Evolutionary conservation across 2,329 filamentous ascomycete species (phyloP).

Genomic region (Mycosphaerelloides madeirae): DNA sequence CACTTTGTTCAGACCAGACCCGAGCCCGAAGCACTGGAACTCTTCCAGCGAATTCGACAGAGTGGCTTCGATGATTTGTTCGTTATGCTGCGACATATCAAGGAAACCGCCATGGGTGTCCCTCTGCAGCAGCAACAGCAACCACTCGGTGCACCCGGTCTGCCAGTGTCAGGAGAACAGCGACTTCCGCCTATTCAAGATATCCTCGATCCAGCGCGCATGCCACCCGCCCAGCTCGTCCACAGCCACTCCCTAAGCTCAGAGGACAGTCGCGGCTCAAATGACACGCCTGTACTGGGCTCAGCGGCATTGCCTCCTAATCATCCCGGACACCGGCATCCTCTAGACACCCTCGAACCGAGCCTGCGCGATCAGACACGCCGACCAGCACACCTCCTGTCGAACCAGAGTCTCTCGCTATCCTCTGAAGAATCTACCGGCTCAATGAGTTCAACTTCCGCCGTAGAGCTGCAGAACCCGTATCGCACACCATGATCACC

Average conservation of each 20-base stretch:
- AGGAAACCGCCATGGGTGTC: slow-evolving; percentile 13
- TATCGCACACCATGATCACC: slow-evolving; percentile 12
- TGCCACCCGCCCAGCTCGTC: slow-evolving; percentile 9
- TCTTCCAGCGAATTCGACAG: slow-evolving; percentile 27
- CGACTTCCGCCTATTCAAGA: slow-evolving; percentile 20
- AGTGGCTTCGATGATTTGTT: slow-evolving; percentile 22
- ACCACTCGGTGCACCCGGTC: not conserved
- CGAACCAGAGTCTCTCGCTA: slow-evolving; percentile 4
- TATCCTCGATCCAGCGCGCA: slow-evolving; percentile 15
- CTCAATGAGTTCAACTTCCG: slow-evolving; percentile 16
- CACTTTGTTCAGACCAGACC: slow-evolving; percentile 24
- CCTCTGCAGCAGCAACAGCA: slow-evolving; percentile 1
- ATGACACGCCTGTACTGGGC: too few species aligned
- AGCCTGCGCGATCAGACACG: slow-evolving; percentile 7
- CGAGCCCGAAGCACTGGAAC: slow-evolving; percentile 26
- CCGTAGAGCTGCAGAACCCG: slow-evolving; percentile 13
- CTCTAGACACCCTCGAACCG: slow-evolving; percentile 12
- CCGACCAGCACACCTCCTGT: slow-evolving; percentile 1
- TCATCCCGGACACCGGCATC: slow-evolving; percentile 3
- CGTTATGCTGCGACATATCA: slow-evolving; percentile 18
- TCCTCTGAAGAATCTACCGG: slow-evolving; percentile 20
- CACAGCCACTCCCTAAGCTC: slow-evolving; percentile 21
- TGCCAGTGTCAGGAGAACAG: slow-evolving; percentile 12
- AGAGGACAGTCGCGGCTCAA: slow-evolving; percentile 18
- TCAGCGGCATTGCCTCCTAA: too few species aligned